Evolutionary conservation across 176 grass and related monocot genomes (phyloP).

Genomic region (Rhynchospora breviuscula): DNA sequence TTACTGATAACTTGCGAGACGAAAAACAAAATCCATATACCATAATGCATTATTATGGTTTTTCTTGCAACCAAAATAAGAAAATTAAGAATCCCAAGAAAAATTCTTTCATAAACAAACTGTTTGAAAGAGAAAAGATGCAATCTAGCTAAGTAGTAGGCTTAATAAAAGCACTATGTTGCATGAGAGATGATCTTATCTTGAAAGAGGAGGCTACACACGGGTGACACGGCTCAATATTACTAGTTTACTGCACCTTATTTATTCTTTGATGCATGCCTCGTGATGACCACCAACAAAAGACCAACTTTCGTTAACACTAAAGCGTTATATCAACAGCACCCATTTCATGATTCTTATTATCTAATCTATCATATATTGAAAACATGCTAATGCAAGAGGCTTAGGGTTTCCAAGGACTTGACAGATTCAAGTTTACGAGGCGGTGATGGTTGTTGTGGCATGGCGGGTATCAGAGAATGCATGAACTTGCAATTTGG

Average conservation of each 20-base stretch:
- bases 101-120: neutral
- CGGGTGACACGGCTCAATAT: neutral
- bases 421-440: slow-evolving; percentile 4
- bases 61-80: neutral
- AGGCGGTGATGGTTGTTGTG: neutral
- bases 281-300: neutral
- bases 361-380: neutral
- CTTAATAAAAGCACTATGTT: neutral
- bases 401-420: slow-evolving; percentile 20
- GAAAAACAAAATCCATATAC: neutral
- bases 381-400: slow-evolving; percentile 1
- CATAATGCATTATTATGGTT: neutral
- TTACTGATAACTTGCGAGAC: neutral
- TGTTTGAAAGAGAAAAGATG: neutral
- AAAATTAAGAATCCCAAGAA: neutral
- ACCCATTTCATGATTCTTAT: neutral
- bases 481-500: slow-evolving; percentile 92
- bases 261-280: neutral
- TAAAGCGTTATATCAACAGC: neutral
- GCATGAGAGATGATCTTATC: neutral
- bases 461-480: slow-evolving; percentile 7
- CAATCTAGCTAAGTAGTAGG: neutral
- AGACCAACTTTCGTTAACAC: neutral
- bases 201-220: neutral
- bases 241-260: neutral